These are phyloP conservation scores for Hypocrella siamensis DNA, from an alignment of 2,329 filamentous ascomycete species.

Conservation along the genomic window DNA sequence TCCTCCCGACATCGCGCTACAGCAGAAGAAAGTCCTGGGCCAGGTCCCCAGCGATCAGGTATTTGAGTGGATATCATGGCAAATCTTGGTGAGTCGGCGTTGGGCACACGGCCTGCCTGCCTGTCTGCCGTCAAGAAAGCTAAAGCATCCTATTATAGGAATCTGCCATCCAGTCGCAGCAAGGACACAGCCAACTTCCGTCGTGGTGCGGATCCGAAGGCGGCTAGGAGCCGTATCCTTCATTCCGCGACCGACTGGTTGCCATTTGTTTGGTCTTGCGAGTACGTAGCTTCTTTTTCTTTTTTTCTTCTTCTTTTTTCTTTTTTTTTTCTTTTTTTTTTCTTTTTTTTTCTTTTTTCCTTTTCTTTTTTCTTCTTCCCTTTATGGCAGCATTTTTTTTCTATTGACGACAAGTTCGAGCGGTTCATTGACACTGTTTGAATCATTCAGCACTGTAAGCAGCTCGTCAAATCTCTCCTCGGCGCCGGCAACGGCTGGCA, in stretches of 20 bases:
- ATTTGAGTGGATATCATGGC: conserved; percentile 11
- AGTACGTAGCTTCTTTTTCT: conserved; percentile 3
- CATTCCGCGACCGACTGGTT: conserved; percentile 10
- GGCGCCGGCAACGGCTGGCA: conserved; percentile 7
- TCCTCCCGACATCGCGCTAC: neutral
- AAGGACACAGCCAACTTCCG: conserved; percentile 10
- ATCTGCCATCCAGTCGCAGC: conserved; percentile 11
- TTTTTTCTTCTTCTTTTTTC: conserved; percentile 4
- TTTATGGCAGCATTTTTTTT: neutral
- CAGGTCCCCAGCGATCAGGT: conserved; percentile 8
- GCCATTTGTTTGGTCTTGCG: conserved; percentile 9
- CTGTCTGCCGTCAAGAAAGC: too few relatives aligned
- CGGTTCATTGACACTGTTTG: too few relatives aligned
- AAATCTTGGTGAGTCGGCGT: conserved; percentile 7
- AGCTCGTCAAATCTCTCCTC: conserved; percentile 14
- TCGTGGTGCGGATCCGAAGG: conserved; percentile 13
- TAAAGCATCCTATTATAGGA: neutral
- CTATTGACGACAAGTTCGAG: neutral
- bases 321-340: neutral
- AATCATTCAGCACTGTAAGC: conserved; percentile 1
- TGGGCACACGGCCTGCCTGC: too few relatives aligned
- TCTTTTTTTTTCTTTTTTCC: neutral
- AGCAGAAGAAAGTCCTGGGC: neutral
- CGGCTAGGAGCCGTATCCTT: conserved; percentile 13
- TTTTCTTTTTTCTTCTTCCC: neutral